phyloP scores from a whole-genome alignment of 306 rosid genomes.

The Hippophae rhamnoides region DNA sequence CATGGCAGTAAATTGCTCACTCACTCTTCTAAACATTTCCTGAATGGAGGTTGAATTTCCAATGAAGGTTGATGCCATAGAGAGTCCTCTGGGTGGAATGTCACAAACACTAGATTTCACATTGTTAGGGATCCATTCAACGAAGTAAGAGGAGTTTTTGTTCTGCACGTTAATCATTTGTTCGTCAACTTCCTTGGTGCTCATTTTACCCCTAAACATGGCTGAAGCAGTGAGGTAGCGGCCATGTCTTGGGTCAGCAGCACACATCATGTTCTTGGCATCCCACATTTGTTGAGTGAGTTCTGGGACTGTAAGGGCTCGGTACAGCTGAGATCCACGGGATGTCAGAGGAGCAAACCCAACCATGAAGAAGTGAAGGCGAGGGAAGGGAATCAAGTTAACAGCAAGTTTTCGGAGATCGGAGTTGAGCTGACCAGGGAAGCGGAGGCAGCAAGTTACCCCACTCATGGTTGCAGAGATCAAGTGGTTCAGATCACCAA shows the following conservation, averaged over 20 bases:
- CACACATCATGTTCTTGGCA: constrained; percentile 9
- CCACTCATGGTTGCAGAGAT: constrained; percentile 22
- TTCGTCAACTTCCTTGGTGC: constrained; percentile 18
- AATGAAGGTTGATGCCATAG: constrained; percentile 20
- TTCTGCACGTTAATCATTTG: constrained; percentile 22
- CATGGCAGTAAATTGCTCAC: constrained; percentile 13
- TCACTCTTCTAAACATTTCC: constrained; percentile 14
- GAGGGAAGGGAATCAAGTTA: constrained; percentile 19
- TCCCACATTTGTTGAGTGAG: constrained; percentile 20
- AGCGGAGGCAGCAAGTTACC: constrained; percentile 23
- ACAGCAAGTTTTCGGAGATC: constrained; percentile 21
- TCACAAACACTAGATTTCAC: constrained; percentile 24
- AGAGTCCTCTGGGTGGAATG: constrained; percentile 19
- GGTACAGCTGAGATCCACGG: constrained; percentile 17
- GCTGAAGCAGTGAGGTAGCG: constrained; percentile 7
- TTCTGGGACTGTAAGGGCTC: constrained; percentile 18
- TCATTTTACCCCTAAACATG: neutral
- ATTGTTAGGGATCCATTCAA: constrained; percentile 22
- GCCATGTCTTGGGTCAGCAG: constrained; percentile 7
- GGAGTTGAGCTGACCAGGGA: constrained; percentile 21
- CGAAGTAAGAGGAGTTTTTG: constrained; percentile 22
- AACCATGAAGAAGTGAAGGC: constrained; percentile 22
- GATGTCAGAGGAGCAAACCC: constrained; percentile 19
- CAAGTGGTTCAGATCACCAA: constrained; percentile 20
- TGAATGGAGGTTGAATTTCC: constrained; percentile 15